Evolutionary conservation across 345 rosid species (phyloP).

Genomic region (Eucalyptus lansdowneana): DNA sequence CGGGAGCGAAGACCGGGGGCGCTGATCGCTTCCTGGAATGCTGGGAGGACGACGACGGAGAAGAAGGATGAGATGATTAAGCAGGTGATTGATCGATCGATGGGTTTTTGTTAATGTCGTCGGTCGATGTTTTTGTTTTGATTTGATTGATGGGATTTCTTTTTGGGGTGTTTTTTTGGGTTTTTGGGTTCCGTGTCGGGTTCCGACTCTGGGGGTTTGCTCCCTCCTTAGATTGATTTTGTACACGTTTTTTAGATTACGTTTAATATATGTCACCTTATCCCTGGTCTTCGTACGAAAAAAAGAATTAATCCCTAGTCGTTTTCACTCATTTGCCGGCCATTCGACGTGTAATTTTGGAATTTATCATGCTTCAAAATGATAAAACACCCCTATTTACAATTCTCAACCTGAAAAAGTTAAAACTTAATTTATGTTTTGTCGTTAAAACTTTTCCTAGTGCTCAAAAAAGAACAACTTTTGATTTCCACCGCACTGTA

Average conservation of each 20-base stretch:
- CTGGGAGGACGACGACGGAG: not conserved
- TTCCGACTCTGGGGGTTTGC: not conserved
- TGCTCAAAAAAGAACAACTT: not conserved
- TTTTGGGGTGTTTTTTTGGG: not conserved
- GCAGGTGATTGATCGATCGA: not conserved
- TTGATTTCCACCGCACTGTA: not conserved
- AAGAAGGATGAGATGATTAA: not conserved
- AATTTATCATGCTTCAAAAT: not conserved
- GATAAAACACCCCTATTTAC: not conserved
- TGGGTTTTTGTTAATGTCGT: not conserved
- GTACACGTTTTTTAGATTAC: not conserved
- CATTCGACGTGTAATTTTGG: not conserved
- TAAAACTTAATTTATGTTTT: not conserved
- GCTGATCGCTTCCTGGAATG: not conserved
- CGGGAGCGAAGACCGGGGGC: not conserved
- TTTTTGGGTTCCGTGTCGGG: not conserved
- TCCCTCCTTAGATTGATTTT: not conserved
- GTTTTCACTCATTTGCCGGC: not conserved
- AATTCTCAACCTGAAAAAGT: not conserved
- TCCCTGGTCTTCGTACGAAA: too few species aligned
- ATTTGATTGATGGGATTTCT: not conserved
- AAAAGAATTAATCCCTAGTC: not conserved
- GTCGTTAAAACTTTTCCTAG: not conserved
- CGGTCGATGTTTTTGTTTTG: not conserved
- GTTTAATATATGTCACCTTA: not conserved